Percentiles rank a stretch among this genome's conserved stretches.
Evolutionary conservation across 192 early-diverging fungal species (phyloP).

Genomic region (Irineochytrium annulatum): DNA sequence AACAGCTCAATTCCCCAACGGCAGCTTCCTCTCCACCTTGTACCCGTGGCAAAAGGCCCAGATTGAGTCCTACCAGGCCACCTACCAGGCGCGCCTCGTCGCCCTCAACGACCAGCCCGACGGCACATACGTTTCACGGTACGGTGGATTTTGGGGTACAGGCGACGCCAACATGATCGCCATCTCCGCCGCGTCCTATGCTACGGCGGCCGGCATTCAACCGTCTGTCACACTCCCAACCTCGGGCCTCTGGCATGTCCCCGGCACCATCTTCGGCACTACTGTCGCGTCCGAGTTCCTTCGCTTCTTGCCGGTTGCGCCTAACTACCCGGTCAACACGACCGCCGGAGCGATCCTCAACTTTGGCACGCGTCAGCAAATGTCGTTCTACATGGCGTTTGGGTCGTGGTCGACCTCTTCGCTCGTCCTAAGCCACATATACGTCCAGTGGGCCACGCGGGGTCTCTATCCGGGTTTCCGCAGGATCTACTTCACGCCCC

Average conservation of each 20-base stretch:
- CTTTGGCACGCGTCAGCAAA: constrained; percentile 32
- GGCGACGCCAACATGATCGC: background rate
- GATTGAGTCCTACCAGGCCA: constrained; percentile 11
- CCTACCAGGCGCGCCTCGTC: constrained; percentile 11
- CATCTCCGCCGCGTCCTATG: too few species aligned
- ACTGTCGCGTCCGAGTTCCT: background rate
- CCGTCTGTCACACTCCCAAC: too few species aligned
- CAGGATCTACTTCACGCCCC: constrained; percentile 32
- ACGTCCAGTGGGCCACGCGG: constrained; percentile 42
- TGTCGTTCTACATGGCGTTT: constrained; percentile 45
- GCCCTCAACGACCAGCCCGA: constrained; percentile 11
- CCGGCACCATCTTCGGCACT: too few species aligned
- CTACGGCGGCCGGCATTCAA: too few species aligned
- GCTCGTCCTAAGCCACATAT: constrained; percentile 32
- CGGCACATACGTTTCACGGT: background rate
- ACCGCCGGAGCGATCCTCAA: background rate
- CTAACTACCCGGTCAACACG: background rate
- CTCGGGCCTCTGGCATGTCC: too few species aligned
- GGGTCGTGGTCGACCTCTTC: constrained; percentile 36
- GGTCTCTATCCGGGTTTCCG: constrained; percentile 42
- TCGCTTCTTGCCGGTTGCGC: too few species aligned
- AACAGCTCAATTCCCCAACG: background rate
- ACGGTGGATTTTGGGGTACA: constrained; percentile 7
- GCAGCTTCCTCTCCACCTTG: background rate
- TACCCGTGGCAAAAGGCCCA: constrained; percentile 8